A percentile compares a stretch with the other conserved stretches of the same genome.
phyloP scores from a whole-genome alignment of 177 flowering plant species.

The Vitis hybrid region DNA sequence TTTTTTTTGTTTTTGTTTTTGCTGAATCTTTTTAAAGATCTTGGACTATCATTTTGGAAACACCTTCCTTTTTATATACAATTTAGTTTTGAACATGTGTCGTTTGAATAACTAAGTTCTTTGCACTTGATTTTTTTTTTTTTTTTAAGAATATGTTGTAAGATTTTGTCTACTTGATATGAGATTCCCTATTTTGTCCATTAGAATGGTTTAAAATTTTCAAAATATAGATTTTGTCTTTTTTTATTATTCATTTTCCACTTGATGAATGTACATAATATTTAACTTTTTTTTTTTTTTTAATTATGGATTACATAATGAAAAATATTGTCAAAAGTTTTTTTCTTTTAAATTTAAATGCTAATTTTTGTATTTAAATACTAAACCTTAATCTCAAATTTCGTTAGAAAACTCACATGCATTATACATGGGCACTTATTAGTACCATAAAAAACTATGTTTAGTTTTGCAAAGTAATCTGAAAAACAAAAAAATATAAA shows the following conservation, averaged over 20 bases:
- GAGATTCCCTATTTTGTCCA: background rate
- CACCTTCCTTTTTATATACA: too few species aligned
- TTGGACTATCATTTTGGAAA: background rate
- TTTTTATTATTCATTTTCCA: background rate
- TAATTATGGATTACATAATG: too few species aligned
- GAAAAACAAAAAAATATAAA: too few species aligned
- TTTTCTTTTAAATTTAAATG: too few species aligned
- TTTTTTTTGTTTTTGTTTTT: background rate
- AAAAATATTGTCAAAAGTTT: too few species aligned
- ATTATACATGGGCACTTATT: too few species aligned
- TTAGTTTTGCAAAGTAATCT: too few species aligned
- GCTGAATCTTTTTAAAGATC: background rate
- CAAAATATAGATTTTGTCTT: background rate
- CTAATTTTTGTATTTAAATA: too few species aligned
- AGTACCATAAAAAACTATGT: too few species aligned
- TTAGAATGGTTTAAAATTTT: background rate
- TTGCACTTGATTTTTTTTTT: background rate
- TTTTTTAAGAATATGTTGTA: background rate
- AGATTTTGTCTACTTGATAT: background rate
- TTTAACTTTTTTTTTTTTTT: too few species aligned
- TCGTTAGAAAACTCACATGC: too few species aligned
- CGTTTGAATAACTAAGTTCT: background rate
- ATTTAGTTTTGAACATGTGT: background rate
- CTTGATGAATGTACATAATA: background rate
- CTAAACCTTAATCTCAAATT: too few species aligned